Percentiles rank a stretch among this genome's conserved stretches.
phyloP scores from a whole-genome alignment of 2,329 filamentous ascomycete species.

The Colletotrichum filicis region DNA sequence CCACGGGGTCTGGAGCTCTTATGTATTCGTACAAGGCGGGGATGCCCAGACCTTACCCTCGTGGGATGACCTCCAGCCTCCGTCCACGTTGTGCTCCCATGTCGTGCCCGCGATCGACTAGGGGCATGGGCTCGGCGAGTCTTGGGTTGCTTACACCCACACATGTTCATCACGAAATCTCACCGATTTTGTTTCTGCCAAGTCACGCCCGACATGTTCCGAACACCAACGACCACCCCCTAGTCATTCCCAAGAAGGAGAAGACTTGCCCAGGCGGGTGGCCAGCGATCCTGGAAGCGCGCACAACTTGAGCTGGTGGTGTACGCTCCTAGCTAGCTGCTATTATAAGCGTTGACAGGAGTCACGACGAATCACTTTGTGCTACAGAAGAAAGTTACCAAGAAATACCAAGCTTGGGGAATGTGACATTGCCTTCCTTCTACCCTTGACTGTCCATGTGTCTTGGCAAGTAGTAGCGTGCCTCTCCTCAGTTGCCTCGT shows the following conservation, averaged over 20 bases:
- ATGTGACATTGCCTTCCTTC: neutral
- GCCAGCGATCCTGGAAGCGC: neutral
- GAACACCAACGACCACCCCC: slow-evolving; percentile 19
- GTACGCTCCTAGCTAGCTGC: slow-evolving; percentile 2
- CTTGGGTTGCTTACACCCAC: neutral
- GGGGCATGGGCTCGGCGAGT: neutral
- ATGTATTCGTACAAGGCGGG: slow-evolving; percentile 14
- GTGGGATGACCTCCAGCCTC: neutral
- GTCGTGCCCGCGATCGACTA: slow-evolving; percentile 1
- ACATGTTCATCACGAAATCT: neutral
- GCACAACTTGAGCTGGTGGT: neutral
- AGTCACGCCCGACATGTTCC: slow-evolving; percentile 30
- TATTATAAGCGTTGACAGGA: neutral
- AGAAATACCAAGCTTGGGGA: slow-evolving; percentile 13
- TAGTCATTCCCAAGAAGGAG: neutral
- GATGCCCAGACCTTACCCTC: slow-evolving; percentile 16
- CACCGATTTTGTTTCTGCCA: slow-evolving; percentile 2
- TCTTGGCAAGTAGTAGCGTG: slow-evolving; percentile 22
- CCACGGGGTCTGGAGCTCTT: slow-evolving; percentile 12
- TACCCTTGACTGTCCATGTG: neutral
- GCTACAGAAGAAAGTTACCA: slow-evolving; percentile 12
- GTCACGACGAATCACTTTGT: neutral
- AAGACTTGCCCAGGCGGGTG: slow-evolving; percentile 1
- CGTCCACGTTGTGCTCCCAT: slow-evolving; percentile 5
- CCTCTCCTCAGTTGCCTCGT: neutral